Conservation (phyloP, 2,329 filamentous ascomycete species). For the Thelonectria rubi region DNA sequence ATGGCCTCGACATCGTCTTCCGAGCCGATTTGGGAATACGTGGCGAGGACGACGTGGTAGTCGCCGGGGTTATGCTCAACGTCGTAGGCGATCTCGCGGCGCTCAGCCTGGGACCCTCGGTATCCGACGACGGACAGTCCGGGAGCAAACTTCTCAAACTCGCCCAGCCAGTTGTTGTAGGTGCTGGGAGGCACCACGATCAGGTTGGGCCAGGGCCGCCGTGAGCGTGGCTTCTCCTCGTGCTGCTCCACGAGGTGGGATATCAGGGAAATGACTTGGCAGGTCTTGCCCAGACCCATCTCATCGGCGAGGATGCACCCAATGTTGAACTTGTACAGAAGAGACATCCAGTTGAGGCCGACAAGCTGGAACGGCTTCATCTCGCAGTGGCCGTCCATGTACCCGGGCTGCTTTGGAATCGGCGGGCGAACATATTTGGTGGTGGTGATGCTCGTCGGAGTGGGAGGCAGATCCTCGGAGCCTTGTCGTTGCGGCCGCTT, state of each 20-base stretch:
- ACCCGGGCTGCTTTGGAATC: conserved; percentile 71
- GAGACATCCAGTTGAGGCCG: conserved; percentile 91
- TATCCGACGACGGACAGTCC: conserved; percentile 77
- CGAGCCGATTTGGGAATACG: conserved; percentile 67
- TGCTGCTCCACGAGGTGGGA: conserved; percentile 80
- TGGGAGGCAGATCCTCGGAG: conserved; percentile 51
- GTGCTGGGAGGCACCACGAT: conserved; percentile 94
- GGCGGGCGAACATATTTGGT: conserved; percentile 53
- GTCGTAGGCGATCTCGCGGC: conserved; percentile 72
- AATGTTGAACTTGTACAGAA: conserved; percentile 81
- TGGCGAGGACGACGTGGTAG: conserved; percentile 70
- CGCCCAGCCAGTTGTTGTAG: conserved; percentile 92
- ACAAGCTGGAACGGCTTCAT: conserved; percentile 96
- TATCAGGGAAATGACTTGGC: conserved; percentile 92
- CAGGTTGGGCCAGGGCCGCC: conserved; percentile 74
- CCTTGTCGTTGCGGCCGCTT: conserved; percentile 45
- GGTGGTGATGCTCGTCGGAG: conserved; percentile 51
- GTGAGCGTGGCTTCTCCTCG: conserved; percentile 40
- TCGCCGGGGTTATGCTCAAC: conserved; percentile 70
- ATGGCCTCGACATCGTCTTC: conserved; percentile 61
- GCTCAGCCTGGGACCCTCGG: conserved; percentile 71
- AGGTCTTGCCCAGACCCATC: conserved; percentile 97
- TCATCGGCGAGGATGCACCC: conserved; percentile 96
- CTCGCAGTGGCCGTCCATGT: conserved; percentile 78
- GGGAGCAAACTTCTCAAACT: conserved; percentile 89